phyloP scores from a whole-genome alignment of 176 grass and related monocot species.

The Carex littledalei region DNA sequence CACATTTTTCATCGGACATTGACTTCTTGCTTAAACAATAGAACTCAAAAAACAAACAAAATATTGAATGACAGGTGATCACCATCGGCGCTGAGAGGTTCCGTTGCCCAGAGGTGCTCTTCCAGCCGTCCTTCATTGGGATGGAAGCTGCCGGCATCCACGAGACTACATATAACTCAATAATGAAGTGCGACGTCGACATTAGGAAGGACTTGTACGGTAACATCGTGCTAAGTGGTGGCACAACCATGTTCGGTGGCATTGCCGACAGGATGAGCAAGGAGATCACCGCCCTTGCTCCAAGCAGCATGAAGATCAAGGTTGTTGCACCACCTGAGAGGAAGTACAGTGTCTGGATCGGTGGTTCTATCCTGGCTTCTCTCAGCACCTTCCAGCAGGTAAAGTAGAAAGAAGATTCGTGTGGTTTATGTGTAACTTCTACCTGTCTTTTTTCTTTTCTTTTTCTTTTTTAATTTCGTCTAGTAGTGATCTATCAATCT shows the following conservation, averaged over 20 bases:
- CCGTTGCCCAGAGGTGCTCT: conserved; percentile 59
- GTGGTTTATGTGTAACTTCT: not conserved
- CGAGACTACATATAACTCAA: conserved; percentile 60
- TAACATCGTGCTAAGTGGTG: conserved; percentile 54
- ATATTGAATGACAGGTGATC: conserved; percentile 30
- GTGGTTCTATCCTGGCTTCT: conserved; percentile 50
- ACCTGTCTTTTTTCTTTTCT: not conserved
- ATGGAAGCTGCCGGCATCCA: conserved; percentile 59
- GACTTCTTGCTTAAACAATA: not conserved
- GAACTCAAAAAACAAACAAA: not conserved
- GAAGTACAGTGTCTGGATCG: conserved; percentile 63
- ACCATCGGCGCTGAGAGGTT: conserved; percentile 54
- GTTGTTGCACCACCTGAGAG: conserved; percentile 56
- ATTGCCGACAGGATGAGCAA: conserved; percentile 67
- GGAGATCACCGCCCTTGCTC: conserved; percentile 52
- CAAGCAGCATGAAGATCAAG: conserved; percentile 67
- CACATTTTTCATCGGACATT: not conserved
- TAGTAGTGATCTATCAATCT: not conserved
- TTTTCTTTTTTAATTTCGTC: not conserved
- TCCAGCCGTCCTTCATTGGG: conserved; percentile 60
- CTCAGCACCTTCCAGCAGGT: conserved; percentile 69
- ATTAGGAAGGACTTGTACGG: conserved; percentile 64
- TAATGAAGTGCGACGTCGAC: conserved; percentile 67
- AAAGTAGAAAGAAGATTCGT: not conserved
- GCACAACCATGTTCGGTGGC: conserved; percentile 56